Conservation (phyloP, 176 grass and related monocot genomes). For the Carex scoparia region DNA sequence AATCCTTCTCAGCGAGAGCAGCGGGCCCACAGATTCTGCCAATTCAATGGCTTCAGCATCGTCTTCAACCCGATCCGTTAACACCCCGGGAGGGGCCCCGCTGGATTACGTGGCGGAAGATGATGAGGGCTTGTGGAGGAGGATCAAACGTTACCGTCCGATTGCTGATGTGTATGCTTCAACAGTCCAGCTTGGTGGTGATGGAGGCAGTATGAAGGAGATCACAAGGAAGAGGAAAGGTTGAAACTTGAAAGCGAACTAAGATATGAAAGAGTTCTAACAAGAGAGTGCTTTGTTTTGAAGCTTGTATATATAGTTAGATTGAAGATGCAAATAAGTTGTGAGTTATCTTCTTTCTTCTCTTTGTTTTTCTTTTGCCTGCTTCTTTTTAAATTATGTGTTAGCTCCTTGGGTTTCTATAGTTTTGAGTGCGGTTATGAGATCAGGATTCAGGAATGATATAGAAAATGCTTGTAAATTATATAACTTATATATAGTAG, state of each 20-base stretch:
- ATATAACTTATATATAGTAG: neutral
- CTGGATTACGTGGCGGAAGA: constrained; percentile 25
- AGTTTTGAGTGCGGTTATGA: neutral
- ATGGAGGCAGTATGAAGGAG: constrained; percentile 1
- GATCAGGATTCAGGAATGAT: neutral
- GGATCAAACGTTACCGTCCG: constrained; percentile 37
- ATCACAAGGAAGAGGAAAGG: constrained; percentile 5
- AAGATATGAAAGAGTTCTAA: neutral
- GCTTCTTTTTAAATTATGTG: neutral
- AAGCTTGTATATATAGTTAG: neutral
- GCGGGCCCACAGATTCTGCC: neutral
- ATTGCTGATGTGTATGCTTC: constrained; percentile 50
- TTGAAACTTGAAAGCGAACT: neutral
- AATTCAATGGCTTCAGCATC: constrained; percentile 2
- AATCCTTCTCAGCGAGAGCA: constrained; percentile 37
- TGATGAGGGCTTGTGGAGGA: constrained; percentile 24
- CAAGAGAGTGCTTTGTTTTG: neutral
- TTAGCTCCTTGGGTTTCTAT: neutral
- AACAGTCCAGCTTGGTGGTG: constrained; percentile 24
- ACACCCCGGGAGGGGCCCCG: neutral
- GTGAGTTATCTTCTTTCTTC: constrained; percentile 19
- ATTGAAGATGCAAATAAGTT: neutral
- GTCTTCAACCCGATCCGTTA: constrained; percentile 32
- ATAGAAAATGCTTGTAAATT: neutral
- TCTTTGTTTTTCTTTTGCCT: neutral